A percentile compares a stretch with the other conserved stretches of the same genome.
These are phyloP conservation scores for Akebia trifoliata DNA, from an alignment of 164 flowering plant genomes.

Conservation along the genomic window DNA sequence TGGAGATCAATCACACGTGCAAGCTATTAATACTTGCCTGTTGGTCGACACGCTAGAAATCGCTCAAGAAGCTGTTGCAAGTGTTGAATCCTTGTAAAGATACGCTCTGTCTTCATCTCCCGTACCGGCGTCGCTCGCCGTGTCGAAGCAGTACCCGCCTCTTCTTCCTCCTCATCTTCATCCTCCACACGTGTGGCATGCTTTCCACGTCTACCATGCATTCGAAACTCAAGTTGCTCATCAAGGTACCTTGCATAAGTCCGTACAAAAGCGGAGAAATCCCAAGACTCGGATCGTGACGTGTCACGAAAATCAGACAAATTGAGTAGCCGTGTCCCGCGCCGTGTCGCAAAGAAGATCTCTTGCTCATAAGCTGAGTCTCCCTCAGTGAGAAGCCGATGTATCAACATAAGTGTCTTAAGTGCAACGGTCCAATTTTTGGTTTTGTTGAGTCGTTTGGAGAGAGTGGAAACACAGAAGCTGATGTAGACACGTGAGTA, in stretches of 20 bases:
- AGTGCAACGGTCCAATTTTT: conserved; percentile 81
- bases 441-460: conserved; percentile 71
- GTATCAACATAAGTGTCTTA: conserved; percentile 60
- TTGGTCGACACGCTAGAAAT: conserved; percentile 77
- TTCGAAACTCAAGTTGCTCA: conserved; percentile 61
- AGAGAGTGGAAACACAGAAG: conserved; percentile 50
- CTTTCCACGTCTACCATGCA: conserved; percentile 52
- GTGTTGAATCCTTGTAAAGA: conserved; percentile 54
- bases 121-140: conserved; percentile 37
- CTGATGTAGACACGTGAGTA: conserved; percentile 48
- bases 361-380: conserved; percentile 64
- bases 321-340: conserved; percentile 76
- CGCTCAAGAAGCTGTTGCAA: conserved; percentile 76
- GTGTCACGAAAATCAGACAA: conserved; percentile 77
- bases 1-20: neutral
- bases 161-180: conserved; percentile 27
- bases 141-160: too few species aligned
- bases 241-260: conserved; percentile 71
- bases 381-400: conserved; percentile 66
- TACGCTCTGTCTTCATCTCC: conserved; percentile 44
- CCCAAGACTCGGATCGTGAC: conserved; percentile 73
- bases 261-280: conserved; percentile 76
- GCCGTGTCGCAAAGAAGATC: conserved; percentile 70
- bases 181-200: conserved; percentile 1
- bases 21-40: conserved; percentile 35